Evolutionary conservation across 2,329 filamentous ascomycete genomes (phyloP).

Genomic region (Thielaviopsis cerberus): DNA sequence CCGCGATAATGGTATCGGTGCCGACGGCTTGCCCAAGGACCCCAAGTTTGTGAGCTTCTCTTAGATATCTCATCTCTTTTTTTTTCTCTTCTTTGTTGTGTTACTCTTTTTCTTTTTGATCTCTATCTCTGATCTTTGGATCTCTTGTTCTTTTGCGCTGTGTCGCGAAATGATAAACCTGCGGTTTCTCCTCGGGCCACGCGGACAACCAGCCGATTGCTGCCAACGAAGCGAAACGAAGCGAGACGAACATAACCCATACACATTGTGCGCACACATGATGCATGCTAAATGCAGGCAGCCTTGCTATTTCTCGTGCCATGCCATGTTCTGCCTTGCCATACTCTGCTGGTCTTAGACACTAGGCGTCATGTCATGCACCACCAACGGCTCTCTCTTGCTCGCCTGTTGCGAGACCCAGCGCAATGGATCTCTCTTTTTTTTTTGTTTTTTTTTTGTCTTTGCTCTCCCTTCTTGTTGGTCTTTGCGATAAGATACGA

Average conservation of each 20-base stretch:
- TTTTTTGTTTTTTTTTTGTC: background rate
- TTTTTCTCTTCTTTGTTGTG: background rate
- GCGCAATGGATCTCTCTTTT: background rate
- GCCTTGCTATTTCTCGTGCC: too few species aligned
- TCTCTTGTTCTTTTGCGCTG: too few species aligned
- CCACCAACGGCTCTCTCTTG: background rate
- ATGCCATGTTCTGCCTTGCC: too few species aligned
- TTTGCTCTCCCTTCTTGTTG: background rate
- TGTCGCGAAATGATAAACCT: background rate
- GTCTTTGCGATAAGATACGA: background rate
- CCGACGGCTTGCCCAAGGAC: constrained; percentile 73
- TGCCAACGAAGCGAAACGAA: background rate
- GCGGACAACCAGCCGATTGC: background rate
- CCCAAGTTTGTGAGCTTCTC: constrained; percentile 88
- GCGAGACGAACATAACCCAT: background rate
- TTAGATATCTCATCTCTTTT: constrained; percentile 13
- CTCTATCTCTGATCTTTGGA: too few species aligned
- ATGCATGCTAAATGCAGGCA: background rate
- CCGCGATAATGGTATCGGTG: constrained; percentile 68
- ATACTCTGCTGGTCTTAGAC: background rate
- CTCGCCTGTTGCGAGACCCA: background rate
- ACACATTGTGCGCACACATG: too few species aligned
- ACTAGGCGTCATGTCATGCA: background rate
- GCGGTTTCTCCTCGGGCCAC: background rate
- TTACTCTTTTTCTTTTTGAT: background rate